These are phyloP conservation scores for Aspergillus pseudoglaucus DNA, from an alignment of 2,329 filamentous ascomycete species.

Conservation along the genomic window DNA sequence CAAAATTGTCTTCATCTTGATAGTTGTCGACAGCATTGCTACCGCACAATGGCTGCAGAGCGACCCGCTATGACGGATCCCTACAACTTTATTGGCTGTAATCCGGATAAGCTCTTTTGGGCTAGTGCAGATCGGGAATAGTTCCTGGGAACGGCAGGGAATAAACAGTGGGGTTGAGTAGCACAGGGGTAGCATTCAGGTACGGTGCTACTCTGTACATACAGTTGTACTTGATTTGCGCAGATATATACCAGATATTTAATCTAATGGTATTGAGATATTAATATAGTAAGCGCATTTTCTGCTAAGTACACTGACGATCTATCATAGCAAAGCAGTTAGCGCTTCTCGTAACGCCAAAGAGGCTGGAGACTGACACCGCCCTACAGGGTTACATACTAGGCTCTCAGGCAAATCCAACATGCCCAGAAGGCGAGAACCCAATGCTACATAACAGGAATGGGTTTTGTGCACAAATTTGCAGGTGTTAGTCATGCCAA, in stretches of 20 bases:
- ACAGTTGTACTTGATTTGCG: background rate
- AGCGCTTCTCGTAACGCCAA: too few relatives aligned
- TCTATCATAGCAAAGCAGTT: too few relatives aligned
- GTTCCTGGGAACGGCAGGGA: background rate
- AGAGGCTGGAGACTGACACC: too few relatives aligned
- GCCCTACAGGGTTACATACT: too few relatives aligned
- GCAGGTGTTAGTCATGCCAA: background rate
- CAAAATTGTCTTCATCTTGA: too few relatives aligned
- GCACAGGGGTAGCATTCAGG: background rate
- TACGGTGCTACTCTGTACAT: background rate
- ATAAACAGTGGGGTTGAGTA: background rate
- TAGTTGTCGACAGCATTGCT: background rate
- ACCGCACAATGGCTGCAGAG: background rate
- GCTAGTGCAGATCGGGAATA: background rate
- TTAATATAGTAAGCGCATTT: background rate
- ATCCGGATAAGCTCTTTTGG: background rate
- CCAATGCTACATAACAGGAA: too few relatives aligned
- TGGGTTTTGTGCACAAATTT: too few relatives aligned
- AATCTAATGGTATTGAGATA: background rate
- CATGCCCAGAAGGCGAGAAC: too few relatives aligned
- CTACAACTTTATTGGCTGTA: background rate
- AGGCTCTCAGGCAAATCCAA: too few relatives aligned
- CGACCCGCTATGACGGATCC: background rate
- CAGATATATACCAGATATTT: background rate
- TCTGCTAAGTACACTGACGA: too few relatives aligned